Percentiles rank a stretch among this genome's conserved stretches.
Evolutionary conservation across 1,284 basidiomycete species (phyloP).

Genomic region (Takashimella tepidaria): DNA sequence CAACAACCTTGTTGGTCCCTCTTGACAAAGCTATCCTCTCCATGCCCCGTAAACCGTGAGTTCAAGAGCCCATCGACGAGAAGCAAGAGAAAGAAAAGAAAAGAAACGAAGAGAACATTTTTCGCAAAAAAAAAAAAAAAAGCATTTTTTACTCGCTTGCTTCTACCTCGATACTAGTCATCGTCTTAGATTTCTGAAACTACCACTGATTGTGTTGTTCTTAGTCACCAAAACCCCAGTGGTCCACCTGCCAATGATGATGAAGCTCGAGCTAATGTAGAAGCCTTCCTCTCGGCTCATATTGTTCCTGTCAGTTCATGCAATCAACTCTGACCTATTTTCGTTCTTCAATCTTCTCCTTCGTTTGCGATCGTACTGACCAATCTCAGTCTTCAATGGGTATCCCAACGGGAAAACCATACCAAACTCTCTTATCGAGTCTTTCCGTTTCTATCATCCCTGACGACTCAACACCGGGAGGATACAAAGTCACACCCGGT

Average conservation of each 20-base stretch:
- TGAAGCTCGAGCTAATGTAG: slow-evolving; percentile 25
- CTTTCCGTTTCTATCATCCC: slow-evolving; percentile 22
- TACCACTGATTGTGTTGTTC: not conserved
- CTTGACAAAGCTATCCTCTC: slow-evolving; percentile 40
- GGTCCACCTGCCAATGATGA: slow-evolving; percentile 19
- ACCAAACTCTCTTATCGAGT: slow-evolving; percentile 27
- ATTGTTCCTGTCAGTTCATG: slow-evolving; percentile 31
- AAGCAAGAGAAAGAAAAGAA: too few species aligned
- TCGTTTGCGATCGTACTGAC: too few species aligned
- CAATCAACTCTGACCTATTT: too few species aligned
- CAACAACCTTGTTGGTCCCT: slow-evolving; percentile 43
- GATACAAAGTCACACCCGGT: slow-evolving; percentile 34
- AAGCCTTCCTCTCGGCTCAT: slow-evolving; percentile 38
- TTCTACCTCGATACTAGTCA: not conserved
- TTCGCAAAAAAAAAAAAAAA: too few species aligned
- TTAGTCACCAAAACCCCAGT: slow-evolving; percentile 23
- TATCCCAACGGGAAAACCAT: slow-evolving; percentile 8
- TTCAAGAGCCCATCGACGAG: slow-evolving; percentile 1
- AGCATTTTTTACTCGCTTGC: not conserved
- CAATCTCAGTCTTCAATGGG: too few species aligned
- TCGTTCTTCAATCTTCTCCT: too few species aligned
- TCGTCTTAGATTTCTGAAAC: not conserved
- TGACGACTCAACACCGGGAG: slow-evolving; percentile 21
- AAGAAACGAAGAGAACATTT: not conserved
- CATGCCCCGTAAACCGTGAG: slow-evolving; percentile 41